These are phyloP conservation scores for Yamadazyma laniorum DNA, from an alignment of 805 yeast genomes.

Conservation along the genomic window DNA sequence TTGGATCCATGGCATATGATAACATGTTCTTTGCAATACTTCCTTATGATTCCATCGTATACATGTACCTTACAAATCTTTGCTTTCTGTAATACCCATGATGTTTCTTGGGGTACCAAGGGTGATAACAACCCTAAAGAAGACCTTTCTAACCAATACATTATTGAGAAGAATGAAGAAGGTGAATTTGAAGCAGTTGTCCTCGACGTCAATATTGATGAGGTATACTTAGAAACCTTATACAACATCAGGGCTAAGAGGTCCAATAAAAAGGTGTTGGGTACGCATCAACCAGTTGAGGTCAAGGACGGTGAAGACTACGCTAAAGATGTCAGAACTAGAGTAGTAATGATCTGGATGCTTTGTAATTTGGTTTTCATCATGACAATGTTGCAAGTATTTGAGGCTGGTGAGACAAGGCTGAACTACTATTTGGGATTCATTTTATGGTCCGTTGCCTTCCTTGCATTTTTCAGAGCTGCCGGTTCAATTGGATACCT, in stretches of 20 bases:
- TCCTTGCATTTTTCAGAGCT: conserved; percentile 77
- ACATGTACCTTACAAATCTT: conserved; percentile 91
- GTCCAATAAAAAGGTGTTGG: conserved; percentile 49
- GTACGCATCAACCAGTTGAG: conserved; percentile 19
- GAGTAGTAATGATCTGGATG: conserved; percentile 96
- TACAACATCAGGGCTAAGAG: conserved; percentile 71
- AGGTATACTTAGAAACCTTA: conserved; percentile 73
- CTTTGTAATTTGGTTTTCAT: conserved; percentile 75
- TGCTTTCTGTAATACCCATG: conserved; percentile 97
- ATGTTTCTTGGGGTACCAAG: conserved; percentile 98
- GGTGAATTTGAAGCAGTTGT: conserved; percentile 80
- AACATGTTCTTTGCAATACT: conserved; percentile 84
- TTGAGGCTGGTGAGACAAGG: conserved; percentile 56
- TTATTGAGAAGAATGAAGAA: conserved; percentile 72
- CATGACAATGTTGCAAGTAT: conserved; percentile 86
- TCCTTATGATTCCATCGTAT: conserved; percentile 85
- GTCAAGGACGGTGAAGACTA: conserved; percentile 66
- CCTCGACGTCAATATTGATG: conserved; percentile 80
- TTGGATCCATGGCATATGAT: conserved; percentile 96
- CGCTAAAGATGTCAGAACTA: conserved; percentile 90
- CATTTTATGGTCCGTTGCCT: conserved; percentile 91
- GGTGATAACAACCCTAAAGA: conserved; percentile 76
- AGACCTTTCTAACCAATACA: conserved; percentile 74
- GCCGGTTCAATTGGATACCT: conserved; percentile 76
- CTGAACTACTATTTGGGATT: conserved; percentile 73